Conservation (phyloP, 73 alveolate genomes). For the Paramecium sonneborni region DNA sequence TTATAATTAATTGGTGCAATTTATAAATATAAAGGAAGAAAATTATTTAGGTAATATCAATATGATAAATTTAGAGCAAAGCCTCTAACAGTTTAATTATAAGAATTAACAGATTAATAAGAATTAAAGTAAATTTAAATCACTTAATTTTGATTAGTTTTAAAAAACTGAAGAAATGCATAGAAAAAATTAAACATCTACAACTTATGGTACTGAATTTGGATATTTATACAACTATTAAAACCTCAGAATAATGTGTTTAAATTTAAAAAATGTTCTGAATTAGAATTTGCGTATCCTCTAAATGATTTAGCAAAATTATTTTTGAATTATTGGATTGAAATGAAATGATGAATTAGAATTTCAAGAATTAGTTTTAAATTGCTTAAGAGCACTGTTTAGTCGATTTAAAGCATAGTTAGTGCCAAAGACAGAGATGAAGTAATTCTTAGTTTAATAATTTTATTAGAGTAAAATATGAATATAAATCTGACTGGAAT, state of each 20-base stretch:
- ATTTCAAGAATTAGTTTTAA: constrained; percentile 44
- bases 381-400: constrained; percentile 34
- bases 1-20: constrained; percentile 53
- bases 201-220: constrained; percentile 47
- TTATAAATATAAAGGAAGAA: constrained; percentile 51
- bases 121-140: constrained; percentile 37
- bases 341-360: constrained; percentile 59
- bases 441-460: neutral
- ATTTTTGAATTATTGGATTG: constrained; percentile 61
- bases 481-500: constrained; percentile 55
- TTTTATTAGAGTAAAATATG: neutral
- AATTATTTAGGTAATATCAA: neutral
- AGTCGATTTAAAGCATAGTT: constrained; percentile 4
- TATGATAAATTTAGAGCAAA: neutral
- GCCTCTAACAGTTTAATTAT: constrained; percentile 49
- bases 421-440: constrained; percentile 56
- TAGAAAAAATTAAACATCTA: constrained; percentile 40
- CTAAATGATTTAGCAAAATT: constrained; percentile 51
- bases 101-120: constrained; percentile 26
- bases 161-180: constrained; percentile 62
- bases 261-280: constrained; percentile 58
- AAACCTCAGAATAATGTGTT: constrained; percentile 56
- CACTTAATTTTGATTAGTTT: neutral
- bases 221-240: constrained; percentile 41
- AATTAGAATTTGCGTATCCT: constrained; percentile 38